Percentiles rank a stretch among this genome's conserved stretches.
phyloP scores from a whole-genome alignment of 2,329 filamentous ascomycete genomes.

The Tolypocladium pustulatum region DNA sequence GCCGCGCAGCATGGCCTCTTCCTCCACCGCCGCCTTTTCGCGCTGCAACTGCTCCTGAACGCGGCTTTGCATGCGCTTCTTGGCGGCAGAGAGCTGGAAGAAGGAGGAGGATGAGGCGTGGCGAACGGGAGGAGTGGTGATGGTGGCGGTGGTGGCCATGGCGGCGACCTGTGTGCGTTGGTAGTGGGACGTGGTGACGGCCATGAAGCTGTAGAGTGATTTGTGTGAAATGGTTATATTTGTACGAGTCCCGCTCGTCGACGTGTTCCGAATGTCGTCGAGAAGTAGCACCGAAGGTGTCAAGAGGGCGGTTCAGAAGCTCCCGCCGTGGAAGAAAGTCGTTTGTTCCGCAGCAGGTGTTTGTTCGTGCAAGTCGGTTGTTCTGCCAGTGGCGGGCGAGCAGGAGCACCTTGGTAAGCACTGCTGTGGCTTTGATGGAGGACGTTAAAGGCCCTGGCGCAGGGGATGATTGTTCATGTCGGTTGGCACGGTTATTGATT shows the following conservation, averaged over 20 bases:
- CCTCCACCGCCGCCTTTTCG: conserved; percentile 15
- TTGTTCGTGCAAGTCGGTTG: background rate
- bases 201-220: background rate
- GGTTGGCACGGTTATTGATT: background rate
- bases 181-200: background rate
- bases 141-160: background rate
- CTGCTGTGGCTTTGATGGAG: background rate
- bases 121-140: background rate
- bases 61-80: conserved; percentile 10
- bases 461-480: background rate
- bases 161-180: background rate
- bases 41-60: conserved; percentile 8
- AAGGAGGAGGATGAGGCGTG: conserved; percentile 6
- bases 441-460: background rate
- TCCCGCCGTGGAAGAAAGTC: background rate
- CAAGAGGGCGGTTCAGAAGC: background rate
- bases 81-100: conserved; percentile 9
- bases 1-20: conserved; percentile 17
- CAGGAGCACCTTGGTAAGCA: background rate
- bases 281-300: background rate
- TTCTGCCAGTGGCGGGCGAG: background rate
- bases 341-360: background rate
- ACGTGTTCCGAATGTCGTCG: background rate
- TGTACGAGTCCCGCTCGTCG: background rate
- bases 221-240: background rate